Evolutionary conservation across 305 asterid species (phyloP).

Genomic region (Caryopteris hybrid): DNA sequence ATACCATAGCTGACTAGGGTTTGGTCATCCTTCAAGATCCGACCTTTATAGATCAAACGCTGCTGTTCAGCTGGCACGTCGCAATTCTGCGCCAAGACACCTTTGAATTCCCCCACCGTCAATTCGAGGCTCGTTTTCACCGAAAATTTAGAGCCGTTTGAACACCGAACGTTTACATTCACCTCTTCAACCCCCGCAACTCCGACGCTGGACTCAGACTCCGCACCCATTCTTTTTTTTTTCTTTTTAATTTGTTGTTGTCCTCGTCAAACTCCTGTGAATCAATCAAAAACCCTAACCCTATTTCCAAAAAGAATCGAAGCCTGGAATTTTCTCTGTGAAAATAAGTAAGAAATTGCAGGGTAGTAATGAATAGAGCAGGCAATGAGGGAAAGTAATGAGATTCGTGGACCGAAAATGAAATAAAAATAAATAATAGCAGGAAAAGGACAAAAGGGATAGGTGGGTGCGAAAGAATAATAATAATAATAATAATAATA

Average conservation of each 20-base stretch:
- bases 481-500: background rate
- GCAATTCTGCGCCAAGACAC: slow-evolving; percentile 44
- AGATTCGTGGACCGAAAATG: background rate
- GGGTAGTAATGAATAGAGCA: slow-evolving; percentile 5
- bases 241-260: background rate
- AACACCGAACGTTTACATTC: slow-evolving; percentile 40
- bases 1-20: slow-evolving; percentile 67
- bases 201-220: slow-evolving; percentile 38
- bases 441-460: background rate
- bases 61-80: slow-evolving; percentile 71
- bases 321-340: background rate
- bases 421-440: background rate
- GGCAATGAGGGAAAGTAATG: background rate
- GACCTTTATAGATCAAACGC: slow-evolving; percentile 71
- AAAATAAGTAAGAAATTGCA: background rate
- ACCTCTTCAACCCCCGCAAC: slow-evolving; percentile 31
- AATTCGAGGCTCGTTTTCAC: slow-evolving; percentile 46
- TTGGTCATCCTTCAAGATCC: slow-evolving; percentile 76
- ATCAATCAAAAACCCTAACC: slow-evolving; percentile 23
- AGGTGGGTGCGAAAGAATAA: background rate
- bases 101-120: slow-evolving; percentile 52
- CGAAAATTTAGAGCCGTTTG: slow-evolving; percentile 58
- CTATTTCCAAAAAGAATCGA: slow-evolving; percentile 15
- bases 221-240: slow-evolving; percentile 33
- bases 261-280: slow-evolving; percentile 2